Percentiles rank a stretch among this genome's conserved stretches.
Evolutionary conservation across 2,329 filamentous ascomycete genomes (phyloP).

Genomic region (Xylariales sp.): DNA sequence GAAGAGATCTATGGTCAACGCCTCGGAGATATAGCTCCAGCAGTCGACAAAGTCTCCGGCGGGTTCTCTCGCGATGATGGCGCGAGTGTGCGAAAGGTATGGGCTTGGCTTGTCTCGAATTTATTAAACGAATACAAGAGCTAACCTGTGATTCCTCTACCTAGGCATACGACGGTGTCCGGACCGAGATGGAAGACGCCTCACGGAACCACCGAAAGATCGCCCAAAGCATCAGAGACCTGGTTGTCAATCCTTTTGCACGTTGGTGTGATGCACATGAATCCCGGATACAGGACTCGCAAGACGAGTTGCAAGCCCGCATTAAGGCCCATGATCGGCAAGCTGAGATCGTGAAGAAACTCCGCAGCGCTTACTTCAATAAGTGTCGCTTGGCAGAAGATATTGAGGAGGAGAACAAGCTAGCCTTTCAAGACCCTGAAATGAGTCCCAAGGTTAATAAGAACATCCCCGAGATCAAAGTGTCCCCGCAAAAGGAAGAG

Average conservation of each 20-base stretch:
- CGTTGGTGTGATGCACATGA: slow-evolving; percentile 98
- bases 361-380: slow-evolving; percentile 97
- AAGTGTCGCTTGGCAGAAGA: slow-evolving; percentile 97
- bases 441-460: slow-evolving; percentile 70
- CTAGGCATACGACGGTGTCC: slow-evolving; percentile 93
- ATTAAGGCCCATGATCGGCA: slow-evolving; percentile 96
- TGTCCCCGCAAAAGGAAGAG: slow-evolving; percentile 74
- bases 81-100: slow-evolving; percentile 92
- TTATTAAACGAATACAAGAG: slow-evolving; percentile 32
- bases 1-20: slow-evolving; percentile 89
- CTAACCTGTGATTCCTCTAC: slow-evolving; percentile 36
- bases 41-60: slow-evolving; percentile 82
- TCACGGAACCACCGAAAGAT: slow-evolving; percentile 94
- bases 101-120: slow-evolving; percentile 39
- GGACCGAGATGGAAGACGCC: slow-evolving; percentile 91
- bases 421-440: slow-evolving; percentile 92
- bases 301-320: slow-evolving; percentile 89
- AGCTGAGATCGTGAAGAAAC: slow-evolving; percentile 88
- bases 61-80: slow-evolving; percentile 94
- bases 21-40: slow-evolving; percentile 82
- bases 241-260: slow-evolving; percentile 93
- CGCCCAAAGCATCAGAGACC: slow-evolving; percentile 92
- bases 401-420: slow-evolving; percentile 97
- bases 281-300: slow-evolving; percentile 87
- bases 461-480: slow-evolving; percentile 85